Conservation (phyloP, 139 green algal species). For the Tetraselmis striata region DNA sequence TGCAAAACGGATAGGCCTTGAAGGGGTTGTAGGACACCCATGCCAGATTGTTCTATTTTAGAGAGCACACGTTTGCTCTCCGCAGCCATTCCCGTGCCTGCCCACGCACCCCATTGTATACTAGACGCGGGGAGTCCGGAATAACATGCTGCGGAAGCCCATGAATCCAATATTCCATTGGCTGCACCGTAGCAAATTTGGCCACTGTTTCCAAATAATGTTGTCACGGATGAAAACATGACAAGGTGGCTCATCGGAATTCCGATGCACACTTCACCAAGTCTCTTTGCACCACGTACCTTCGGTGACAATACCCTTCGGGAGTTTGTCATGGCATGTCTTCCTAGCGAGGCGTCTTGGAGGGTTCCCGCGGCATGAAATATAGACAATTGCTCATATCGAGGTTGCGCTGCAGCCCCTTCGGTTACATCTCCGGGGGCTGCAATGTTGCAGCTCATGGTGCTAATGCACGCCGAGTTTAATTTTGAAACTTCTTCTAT, state of each 20-base stretch:
- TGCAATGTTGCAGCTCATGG: background rate
- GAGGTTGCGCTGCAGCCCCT: background rate
- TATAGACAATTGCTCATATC: background rate
- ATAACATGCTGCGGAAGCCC: background rate
- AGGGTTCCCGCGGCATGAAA: background rate
- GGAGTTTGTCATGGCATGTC: background rate
- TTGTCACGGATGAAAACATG: background rate
- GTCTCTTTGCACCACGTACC: background rate
- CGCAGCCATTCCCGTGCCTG: conserved; percentile 71
- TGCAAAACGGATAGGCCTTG: background rate
- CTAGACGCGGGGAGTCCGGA: conserved; percentile 5
- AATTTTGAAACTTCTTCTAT: background rate
- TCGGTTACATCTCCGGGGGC: background rate
- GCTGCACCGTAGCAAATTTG: background rate
- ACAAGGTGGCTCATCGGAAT: background rate
- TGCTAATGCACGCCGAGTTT: background rate
- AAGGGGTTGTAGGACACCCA: background rate
- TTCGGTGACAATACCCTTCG: background rate
- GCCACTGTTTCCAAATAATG: background rate
- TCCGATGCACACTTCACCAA: background rate
- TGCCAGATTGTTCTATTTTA: background rate
- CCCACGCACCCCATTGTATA: conserved; percentile 88
- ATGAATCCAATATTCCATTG: background rate
- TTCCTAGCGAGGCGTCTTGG: background rate
- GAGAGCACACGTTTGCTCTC: background rate